Conservation (phyloP, 2,329 filamentous ascomycete species). For the Colletotrichum viniferum region DNA sequence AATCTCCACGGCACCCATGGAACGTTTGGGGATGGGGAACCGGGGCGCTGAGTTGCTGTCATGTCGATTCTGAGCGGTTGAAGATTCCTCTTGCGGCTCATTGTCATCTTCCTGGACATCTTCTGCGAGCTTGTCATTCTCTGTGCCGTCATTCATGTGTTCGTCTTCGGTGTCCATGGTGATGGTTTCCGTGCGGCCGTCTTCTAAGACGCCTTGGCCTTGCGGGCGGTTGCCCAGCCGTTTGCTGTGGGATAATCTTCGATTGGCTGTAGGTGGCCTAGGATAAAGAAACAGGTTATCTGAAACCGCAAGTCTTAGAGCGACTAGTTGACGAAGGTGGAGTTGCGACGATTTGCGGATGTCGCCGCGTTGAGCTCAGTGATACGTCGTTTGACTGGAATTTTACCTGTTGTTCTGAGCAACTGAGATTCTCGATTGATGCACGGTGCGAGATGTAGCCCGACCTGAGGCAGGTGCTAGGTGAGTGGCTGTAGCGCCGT, state of each 20-base stretch:
- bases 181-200: not conserved
- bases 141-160: not conserved
- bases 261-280: not conserved
- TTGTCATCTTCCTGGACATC: not conserved
- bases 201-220: not conserved
- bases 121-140: not conserved
- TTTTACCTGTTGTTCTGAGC: slow-evolving; percentile 1
- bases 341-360: not conserved
- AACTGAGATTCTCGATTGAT: not conserved
- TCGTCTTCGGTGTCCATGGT: slow-evolving; percentile 8
- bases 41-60: slow-evolving; percentile 18
- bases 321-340: not conserved
- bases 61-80: not conserved
- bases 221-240: not conserved
- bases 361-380: not conserved
- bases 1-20: slow-evolving; percentile 45
- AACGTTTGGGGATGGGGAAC: slow-evolving; percentile 37
- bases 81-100: not conserved
- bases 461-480: not conserved
- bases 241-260: not conserved
- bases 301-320: not conserved
- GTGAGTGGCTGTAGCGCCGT: not conserved
- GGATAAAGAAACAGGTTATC: not conserved
- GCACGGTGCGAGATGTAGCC: slow-evolving; percentile 10
- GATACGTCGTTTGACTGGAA: slow-evolving; percentile 1